Conservation (phyloP, 768 basidiomycete genomes). For the Suillus discolor region DNA sequence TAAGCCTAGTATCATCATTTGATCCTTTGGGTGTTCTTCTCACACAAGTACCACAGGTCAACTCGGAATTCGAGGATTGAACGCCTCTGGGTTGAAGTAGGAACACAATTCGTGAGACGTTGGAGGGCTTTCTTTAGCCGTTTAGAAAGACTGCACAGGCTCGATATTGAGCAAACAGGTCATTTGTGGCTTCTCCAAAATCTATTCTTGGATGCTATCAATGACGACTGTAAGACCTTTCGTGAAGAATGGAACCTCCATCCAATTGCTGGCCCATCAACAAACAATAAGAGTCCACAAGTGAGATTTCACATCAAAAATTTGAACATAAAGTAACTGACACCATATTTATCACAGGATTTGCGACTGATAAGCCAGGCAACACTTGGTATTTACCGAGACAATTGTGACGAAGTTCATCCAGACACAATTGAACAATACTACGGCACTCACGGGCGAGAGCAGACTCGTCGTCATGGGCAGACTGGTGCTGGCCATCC, state of each 20-base stretch:
- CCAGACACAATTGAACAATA: constrained; percentile 20
- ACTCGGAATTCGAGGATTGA: constrained; percentile 48
- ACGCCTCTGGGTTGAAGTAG: constrained; percentile 46
- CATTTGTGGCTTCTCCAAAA: constrained; percentile 49
- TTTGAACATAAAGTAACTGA: neutral
- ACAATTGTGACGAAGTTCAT: constrained; percentile 18
- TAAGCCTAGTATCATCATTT: constrained; percentile 10
- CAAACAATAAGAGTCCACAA: constrained; percentile 25
- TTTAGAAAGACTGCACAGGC: constrained; percentile 36
- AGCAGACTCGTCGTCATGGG: constrained; percentile 3
- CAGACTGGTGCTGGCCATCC: constrained; percentile 18
- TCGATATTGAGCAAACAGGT: constrained; percentile 30
- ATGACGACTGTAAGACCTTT: constrained; percentile 39
- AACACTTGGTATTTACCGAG: constrained; percentile 10
- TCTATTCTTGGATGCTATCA: constrained; percentile 41
- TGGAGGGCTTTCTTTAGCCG: constrained; percentile 47
- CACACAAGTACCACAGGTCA: constrained; percentile 22
- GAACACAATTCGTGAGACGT: constrained; percentile 36
- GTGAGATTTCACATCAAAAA: constrained; percentile 11
- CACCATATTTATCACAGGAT: constrained; percentile 15
- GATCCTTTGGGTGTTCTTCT: neutral
- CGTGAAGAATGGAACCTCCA: constrained; percentile 43
- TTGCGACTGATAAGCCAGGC: constrained; percentile 14
- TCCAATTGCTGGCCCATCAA: constrained; percentile 29
- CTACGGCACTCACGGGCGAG: constrained; percentile 15